Percentiles rank a stretch among this genome's conserved stretches.
Evolutionary conservation across 2,329 filamentous ascomycete species (phyloP).

Genomic region (Zarea fungicola): DNA sequence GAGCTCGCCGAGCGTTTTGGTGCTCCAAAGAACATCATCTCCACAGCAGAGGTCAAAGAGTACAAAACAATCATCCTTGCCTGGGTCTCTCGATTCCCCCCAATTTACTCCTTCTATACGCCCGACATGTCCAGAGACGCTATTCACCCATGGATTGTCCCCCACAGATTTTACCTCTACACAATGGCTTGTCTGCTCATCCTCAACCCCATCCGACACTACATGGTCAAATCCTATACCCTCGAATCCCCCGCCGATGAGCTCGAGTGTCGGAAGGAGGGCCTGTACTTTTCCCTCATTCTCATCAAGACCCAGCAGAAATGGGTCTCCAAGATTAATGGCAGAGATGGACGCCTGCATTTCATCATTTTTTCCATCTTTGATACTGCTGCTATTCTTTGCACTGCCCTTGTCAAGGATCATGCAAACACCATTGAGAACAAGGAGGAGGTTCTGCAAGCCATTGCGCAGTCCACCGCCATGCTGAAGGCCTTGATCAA

Average conservation of each 20-base stretch:
- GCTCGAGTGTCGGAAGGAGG: constrained; percentile 31
- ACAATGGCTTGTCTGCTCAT: constrained; percentile 40
- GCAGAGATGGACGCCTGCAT: constrained; percentile 44
- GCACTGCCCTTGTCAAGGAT: constrained; percentile 45
- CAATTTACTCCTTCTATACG: constrained; percentile 32
- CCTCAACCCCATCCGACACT: constrained; percentile 41
- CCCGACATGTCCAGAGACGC: constrained; percentile 37
- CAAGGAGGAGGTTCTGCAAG: constrained; percentile 33
- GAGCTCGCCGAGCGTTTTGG: constrained; percentile 21
- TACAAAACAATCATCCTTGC: constrained; percentile 29
- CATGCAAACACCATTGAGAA: constrained; percentile 26
- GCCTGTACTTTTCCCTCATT: constrained; percentile 37
- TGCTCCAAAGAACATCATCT: constrained; percentile 22
- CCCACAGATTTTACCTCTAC: constrained; percentile 43
- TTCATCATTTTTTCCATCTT: constrained; percentile 48
- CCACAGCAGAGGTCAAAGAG: constrained; percentile 23
- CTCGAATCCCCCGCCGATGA: constrained; percentile 25
- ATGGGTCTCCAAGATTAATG: constrained; percentile 39
- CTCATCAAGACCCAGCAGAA: constrained; percentile 34
- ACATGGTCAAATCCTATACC: constrained; percentile 34
- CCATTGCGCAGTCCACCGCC: constrained; percentile 30
- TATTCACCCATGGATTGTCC: constrained; percentile 34
- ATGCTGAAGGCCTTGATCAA: constrained; percentile 27
- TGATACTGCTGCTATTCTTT: constrained; percentile 44
- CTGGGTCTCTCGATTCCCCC: constrained; percentile 38